Evolutionary conservation across 23 red algal genomes (phyloP).

Genomic region (Gracilaria domingensis): DNA sequence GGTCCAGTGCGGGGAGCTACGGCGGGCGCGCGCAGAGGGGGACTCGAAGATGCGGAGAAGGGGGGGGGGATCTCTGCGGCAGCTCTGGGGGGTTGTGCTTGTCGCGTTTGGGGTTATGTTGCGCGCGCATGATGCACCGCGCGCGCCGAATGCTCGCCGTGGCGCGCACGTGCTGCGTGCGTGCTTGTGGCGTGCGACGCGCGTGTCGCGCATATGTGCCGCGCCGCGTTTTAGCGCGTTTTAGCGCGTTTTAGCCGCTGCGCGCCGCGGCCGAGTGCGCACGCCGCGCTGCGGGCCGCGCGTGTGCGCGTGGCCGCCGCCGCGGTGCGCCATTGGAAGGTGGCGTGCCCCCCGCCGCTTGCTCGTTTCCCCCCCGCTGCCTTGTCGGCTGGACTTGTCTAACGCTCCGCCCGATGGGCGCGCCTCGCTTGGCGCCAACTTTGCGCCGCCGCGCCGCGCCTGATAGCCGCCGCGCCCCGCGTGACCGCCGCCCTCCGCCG

Average conservation of each 20-base stretch:
- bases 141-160: background rate
- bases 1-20: background rate
- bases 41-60: background rate
- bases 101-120: background rate
- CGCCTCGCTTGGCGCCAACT: background rate
- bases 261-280: background rate
- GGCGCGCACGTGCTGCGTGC: constrained; percentile 32
- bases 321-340: constrained; percentile 11
- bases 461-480: background rate
- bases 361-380: background rate
- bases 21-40: background rate
- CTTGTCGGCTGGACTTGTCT: too few relatives aligned
- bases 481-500: too few relatives aligned
- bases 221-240: too few relatives aligned
- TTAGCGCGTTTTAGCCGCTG: too few relatives aligned
- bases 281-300: background rate
- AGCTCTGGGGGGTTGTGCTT: background rate
- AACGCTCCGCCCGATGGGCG: too few relatives aligned
- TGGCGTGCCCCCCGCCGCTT: background rate
- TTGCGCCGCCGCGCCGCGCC: background rate
- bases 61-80: too few relatives aligned
- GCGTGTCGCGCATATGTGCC: too few relatives aligned
- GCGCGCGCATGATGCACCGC: background rate
- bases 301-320: background rate
- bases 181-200: background rate